Conservation (phyloP, 495 filamentous ascomycete species). For the Opeltia flavorubescens region DNA sequence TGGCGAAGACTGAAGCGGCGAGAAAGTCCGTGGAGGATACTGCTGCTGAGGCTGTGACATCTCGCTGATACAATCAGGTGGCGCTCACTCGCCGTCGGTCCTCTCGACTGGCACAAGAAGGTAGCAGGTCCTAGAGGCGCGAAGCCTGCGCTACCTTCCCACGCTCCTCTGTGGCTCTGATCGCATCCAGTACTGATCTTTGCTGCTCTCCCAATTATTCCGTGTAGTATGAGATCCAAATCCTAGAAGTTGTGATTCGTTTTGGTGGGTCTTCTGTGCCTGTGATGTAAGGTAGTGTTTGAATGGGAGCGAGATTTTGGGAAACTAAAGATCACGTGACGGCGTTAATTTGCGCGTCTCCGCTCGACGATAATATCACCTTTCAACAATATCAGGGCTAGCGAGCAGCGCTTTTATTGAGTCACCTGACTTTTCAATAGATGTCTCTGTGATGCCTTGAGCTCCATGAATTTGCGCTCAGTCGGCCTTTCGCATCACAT, state of each 20-base stretch:
- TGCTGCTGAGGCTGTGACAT: conserved; percentile 54
- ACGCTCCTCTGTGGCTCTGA: not conserved
- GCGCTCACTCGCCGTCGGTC: conserved; percentile 15
- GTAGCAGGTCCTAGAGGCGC: not conserved
- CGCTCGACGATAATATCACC: not conserved
- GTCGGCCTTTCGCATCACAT: no score
- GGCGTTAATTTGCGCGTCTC: not conserved
- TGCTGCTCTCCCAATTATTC: not conserved
- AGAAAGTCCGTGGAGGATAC: conserved; percentile 35
- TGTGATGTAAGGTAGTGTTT: not conserved
- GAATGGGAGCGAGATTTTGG: not conserved
- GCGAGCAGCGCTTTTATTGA: no score
- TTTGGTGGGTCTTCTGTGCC: not conserved
- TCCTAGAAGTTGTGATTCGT: no score
- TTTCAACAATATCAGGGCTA: no score
- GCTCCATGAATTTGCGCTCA: no score
- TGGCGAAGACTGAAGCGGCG: conserved; percentile 38
- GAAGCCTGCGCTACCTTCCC: not conserved
- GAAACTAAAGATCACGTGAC: not conserved
- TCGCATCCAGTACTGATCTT: not conserved
- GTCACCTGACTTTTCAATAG: no score
- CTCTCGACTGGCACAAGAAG: conserved; percentile 23
- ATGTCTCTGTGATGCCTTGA: no score
- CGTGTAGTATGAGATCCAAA: no score
- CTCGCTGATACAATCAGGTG: conserved; percentile 15